phyloP scores from a whole-genome alignment of 371 early-diverging fungal genomes.

The Mucor mucedo region DNA sequence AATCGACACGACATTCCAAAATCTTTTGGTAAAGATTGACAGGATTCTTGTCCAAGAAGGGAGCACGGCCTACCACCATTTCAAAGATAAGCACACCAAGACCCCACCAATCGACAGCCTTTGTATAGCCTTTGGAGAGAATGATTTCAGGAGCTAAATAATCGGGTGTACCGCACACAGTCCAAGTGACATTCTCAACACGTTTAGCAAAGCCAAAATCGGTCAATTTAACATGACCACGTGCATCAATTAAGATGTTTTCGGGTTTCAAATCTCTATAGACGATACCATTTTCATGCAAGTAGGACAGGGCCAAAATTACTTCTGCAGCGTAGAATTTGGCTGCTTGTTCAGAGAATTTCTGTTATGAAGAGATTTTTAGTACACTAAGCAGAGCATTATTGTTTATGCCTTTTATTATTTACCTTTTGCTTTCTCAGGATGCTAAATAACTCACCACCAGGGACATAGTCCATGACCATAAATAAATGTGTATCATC shows the following conservation, averaged over 20 bases:
- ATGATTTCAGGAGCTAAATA: slow-evolving; percentile 98
- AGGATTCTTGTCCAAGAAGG: slow-evolving; percentile 95
- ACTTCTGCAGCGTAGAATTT: slow-evolving; percentile 83
- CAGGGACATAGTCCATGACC: slow-evolving; percentile 96
- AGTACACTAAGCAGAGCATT: slow-evolving; percentile 46
- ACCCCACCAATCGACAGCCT: slow-evolving; percentile 99
- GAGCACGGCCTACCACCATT: slow-evolving; percentile 85
- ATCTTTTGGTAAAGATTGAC: slow-evolving; percentile 82
- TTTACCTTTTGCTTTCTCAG: slow-evolving; percentile 69
- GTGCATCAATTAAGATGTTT: slow-evolving; percentile 84
- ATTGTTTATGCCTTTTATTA: slow-evolving; percentile 54
- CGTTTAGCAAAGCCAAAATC: slow-evolving; percentile 99
- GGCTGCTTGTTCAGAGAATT: slow-evolving; percentile 88
- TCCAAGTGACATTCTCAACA: slow-evolving; percentile 92
- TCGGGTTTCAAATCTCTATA: slow-evolving; percentile 97
- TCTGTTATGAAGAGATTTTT: slow-evolving; percentile 63
- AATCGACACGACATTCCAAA: slow-evolving; percentile 71
- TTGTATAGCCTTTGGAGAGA: slow-evolving; percentile 94
- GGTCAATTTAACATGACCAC: slow-evolving; percentile 97
- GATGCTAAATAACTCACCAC: slow-evolving; percentile 92
- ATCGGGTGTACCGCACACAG: slow-evolving; percentile 98
- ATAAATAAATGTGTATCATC: slow-evolving; percentile 88
- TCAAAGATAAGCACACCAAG: slow-evolving; percentile 97
- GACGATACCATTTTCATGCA: slow-evolving; percentile 94
- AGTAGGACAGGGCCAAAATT: slow-evolving; percentile 85